Percentiles rank a stretch among this genome's conserved stretches.
phyloP scores from a whole-genome alignment of 164 flowering plant species.

The Aristolochia contorta region DNA sequence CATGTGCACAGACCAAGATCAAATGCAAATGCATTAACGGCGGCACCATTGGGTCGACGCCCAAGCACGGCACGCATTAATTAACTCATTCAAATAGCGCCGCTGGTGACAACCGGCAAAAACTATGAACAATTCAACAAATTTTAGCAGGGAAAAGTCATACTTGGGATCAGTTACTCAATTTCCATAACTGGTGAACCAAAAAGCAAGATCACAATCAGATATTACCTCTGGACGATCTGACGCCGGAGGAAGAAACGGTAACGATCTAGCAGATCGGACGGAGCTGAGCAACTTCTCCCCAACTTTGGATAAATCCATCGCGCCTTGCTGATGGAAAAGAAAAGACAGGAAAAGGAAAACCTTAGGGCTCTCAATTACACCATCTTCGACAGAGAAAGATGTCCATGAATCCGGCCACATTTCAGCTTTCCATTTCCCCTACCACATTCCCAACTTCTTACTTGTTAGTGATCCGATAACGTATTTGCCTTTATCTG shows the following conservation, averaged over 20 bases:
- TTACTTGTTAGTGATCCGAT: too few relatives aligned
- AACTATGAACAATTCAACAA: not conserved
- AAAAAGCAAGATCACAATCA: not conserved
- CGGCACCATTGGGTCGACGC: too few relatives aligned
- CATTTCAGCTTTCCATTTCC: slow-evolving; percentile 1
- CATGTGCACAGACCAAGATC: too few relatives aligned
- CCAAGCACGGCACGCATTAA: too few relatives aligned
- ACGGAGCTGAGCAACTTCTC: slow-evolving; percentile 92
- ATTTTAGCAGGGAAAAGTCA: not conserved
- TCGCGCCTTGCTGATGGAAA: slow-evolving; percentile 51
- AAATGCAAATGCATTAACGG: too few relatives aligned
- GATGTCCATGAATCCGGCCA: not conserved
- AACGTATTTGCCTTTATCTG: too few relatives aligned
- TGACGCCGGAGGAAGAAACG: slow-evolving; percentile 61
- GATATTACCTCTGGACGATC: slow-evolving; percentile 84
- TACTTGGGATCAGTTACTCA: too few relatives aligned
- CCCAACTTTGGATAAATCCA: slow-evolving; percentile 94
- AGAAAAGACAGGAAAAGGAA: slow-evolving; percentile 52
- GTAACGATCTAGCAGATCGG: slow-evolving; percentile 83
- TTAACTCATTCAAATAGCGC: not conserved
- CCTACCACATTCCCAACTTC: not conserved
- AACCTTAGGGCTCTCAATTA: slow-evolving; percentile 50
- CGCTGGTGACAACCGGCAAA: not conserved
- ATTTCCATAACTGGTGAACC: too few relatives aligned
- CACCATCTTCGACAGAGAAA: slow-evolving; percentile 20